Base-by-base conservation (phyloP, 2,329 filamentous ascomycete species). In the Cephalotrichum gorgonifer region DNA sequence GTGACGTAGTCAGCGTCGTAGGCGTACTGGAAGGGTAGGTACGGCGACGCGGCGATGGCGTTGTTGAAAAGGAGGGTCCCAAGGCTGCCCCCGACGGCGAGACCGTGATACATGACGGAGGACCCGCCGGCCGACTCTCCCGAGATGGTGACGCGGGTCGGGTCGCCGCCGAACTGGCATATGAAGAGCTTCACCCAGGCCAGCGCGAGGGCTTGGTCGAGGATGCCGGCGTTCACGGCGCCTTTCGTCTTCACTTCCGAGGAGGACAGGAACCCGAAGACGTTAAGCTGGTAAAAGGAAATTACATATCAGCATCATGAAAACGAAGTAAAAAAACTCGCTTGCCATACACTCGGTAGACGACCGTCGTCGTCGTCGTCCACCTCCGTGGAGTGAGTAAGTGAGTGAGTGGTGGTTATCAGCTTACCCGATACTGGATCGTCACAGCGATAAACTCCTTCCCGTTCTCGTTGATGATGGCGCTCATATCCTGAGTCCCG, bases 131-230 rank as follows among this genome's bases (percentile, higher is more conserved):
- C 33, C 7, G 15, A 74, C 53, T 75, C 70, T 1, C 78, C 76
- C 56, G 67, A 68, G 27, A 79, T 69, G 0, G 74, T 78, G 2
- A 81, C 72, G 17, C 71, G 70, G 1, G 50, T 51, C 0, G 69
- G 67, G 50, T 79, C 68, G 6, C 76, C 76, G 2, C 76, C 76
- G 51, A 80, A 79, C 8, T 62, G 57, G 31, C 64, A 57, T 47
- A 80, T 76, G 53, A 79, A 59, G 20, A 66, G 60, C 50, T 74
- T 66, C 2, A 79, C 70, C 74, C 76, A 79, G 56, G 70, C 56
- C 3, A 79, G 60, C 1, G 71, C 73, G 28, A 71, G 73, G 28
- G 68, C 64, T 58, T 76, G 71, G 53, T 78, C 76, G 8, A 73
- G 60, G 1, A 78, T 55, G 0, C 75, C 76, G 1, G 68, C 73